These are phyloP conservation scores for Colletotrichum tamarilloi DNA, from an alignment of 2,329 filamentous ascomycete genomes.

Conservation along the genomic window DNA sequence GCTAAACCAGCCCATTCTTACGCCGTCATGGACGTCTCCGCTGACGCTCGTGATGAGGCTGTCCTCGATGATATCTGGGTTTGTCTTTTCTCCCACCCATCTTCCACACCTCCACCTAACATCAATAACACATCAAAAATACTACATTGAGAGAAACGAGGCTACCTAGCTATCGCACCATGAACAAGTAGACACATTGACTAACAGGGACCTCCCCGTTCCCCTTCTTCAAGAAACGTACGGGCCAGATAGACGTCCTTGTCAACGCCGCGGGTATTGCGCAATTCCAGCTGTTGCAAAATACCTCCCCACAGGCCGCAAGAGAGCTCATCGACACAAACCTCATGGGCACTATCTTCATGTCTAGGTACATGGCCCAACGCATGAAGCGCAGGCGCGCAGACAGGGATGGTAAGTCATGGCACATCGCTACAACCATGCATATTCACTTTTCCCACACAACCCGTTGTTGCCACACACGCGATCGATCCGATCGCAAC, in stretches of 20 bases:
- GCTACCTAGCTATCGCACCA: neutral
- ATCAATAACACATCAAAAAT: neutral
- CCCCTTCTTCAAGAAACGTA: constrained; percentile 16
- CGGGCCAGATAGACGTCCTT: constrained; percentile 64
- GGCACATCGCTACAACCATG: constrained; percentile 1
- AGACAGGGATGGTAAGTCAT: constrained; percentile 40
- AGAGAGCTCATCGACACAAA: constrained; percentile 75
- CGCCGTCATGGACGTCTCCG: constrained; percentile 35
- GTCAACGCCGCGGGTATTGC: constrained; percentile 85
- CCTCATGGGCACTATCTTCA: constrained; percentile 72
- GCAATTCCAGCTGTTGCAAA: constrained; percentile 72
- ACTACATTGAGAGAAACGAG: neutral
- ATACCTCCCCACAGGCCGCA: constrained; percentile 62
- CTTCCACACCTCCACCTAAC: neutral
- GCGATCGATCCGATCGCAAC: constrained; percentile 14
- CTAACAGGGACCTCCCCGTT: constrained; percentile 5
- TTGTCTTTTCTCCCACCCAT: neutral
- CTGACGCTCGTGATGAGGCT: constrained; percentile 25
- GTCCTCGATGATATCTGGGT: constrained; percentile 35
- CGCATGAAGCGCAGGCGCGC: constrained; percentile 53
- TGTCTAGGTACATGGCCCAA: constrained; percentile 64
- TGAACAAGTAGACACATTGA: neutral
- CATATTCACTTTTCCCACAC: neutral
- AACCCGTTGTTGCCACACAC: constrained; percentile 1
- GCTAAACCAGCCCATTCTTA: constrained; percentile 27